Percentiles rank a stretch among this genome's conserved stretches.
These are phyloP conservation scores for Hamamelis virginiana DNA, from an alignment of 164 flowering plant genomes.

Conservation along the genomic window DNA sequence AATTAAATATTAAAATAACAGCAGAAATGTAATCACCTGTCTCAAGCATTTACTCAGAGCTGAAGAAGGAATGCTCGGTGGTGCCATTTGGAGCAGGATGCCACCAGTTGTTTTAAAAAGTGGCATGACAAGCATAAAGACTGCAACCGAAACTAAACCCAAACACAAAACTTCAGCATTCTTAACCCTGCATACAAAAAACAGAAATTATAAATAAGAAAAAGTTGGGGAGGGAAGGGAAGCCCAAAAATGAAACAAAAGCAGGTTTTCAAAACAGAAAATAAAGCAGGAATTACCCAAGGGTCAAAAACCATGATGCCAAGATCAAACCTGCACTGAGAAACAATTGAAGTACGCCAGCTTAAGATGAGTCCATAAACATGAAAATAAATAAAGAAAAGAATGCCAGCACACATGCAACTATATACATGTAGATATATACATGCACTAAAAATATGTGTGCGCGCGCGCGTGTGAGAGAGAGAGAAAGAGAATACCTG, in stretches of 20 bases:
- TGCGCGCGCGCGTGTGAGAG: too few species aligned
- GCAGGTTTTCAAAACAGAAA: background rate
- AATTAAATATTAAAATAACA: background rate
- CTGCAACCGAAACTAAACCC: slow-evolving; percentile 80
- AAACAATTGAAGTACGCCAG: slow-evolving; percentile 20
- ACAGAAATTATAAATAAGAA: background rate
- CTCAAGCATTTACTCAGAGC: slow-evolving; percentile 84
- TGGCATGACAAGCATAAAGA: slow-evolving; percentile 89
- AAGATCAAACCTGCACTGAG: slow-evolving; percentile 97
- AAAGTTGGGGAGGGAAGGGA: background rate
- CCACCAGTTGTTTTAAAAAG: slow-evolving; percentile 80
- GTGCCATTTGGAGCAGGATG: slow-evolving; percentile 84
- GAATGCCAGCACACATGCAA: background rate
- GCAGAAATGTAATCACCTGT: slow-evolving; percentile 48
- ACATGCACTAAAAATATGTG: too few species aligned
- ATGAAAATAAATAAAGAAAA: background rate
- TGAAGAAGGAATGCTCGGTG: slow-evolving; percentile 74
- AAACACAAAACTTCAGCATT: slow-evolving; percentile 97
- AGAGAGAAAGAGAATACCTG: slow-evolving; percentile 55
- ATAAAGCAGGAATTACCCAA: slow-evolving; percentile 58
- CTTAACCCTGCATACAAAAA: slow-evolving; percentile 53
- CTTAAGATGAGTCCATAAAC: slow-evolving; percentile 18
- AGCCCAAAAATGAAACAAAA: background rate
- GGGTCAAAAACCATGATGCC: slow-evolving; percentile 87
- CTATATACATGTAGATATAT: background rate